Evolutionary conservation across 2,329 filamentous ascomycete genomes (phyloP), one percentile per base, ranked within the genome.

Genomic region (Monilinia aucupariae): DNA sequence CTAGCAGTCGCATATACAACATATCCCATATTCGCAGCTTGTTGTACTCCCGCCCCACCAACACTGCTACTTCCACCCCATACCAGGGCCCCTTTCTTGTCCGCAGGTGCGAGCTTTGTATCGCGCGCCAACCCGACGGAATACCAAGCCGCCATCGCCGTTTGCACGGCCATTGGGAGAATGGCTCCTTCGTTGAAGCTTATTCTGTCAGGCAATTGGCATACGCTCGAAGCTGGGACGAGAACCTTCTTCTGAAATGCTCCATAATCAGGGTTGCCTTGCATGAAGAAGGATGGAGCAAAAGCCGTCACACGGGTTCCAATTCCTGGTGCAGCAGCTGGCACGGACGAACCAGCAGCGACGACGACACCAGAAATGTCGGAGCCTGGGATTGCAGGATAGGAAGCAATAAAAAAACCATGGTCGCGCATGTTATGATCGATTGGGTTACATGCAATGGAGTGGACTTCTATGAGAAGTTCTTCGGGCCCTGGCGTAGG

Each of bases 381-480:
- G 8, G 51, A 64, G 27, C 67, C 68, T 15, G 65, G 56, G 39
- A 70, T 50, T 17, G 59, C 41, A 68, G 64, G 64, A 72, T 71
- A 64, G 3, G 49, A 32, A 2, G 39, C 10, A 49, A 66, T 39
- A 15, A 72, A 65, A 52, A 77, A 72, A 39, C 74, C 77, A 39
- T 68, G 61, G 32, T 74, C 73, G 39, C 74, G 77, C 37, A 56
- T 56, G 10, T 69, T 52, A 58, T 55, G 61, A 61, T 79, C 77
- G 62, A 77, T 70, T 1, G 76, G 77, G 58, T 79, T 79, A 41
- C 79, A 69, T 17, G 75, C 76, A 13, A 77, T 68, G 13, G 76
- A 74, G 60, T 75, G 73, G 64, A 78, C 73, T 2, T 69, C 71
- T 64, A 79, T 73, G 37, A 78, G 75, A 61, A 79, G 68, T 34